Percentiles rank a stretch among this genome's conserved stretches.
These are phyloP conservation scores for Coemansia sp. DNA, from an alignment of 192 early-diverging fungal species.

Conservation along the genomic window DNA sequence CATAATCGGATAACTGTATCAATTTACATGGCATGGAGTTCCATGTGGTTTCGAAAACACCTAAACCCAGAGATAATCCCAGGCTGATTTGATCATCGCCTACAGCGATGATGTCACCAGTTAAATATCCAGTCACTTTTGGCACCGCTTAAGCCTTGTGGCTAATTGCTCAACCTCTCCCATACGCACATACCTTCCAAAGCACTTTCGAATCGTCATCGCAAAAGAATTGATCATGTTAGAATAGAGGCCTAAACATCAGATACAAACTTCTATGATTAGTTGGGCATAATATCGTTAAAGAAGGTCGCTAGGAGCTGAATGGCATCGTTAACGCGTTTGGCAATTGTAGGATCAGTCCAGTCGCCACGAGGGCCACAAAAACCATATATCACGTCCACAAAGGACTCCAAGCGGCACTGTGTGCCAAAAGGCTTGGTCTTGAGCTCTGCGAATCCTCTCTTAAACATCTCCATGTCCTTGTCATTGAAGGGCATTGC, in stretches of 20 bases:
- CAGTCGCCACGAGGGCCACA: constrained; percentile 65
- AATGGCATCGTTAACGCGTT: constrained; percentile 62
- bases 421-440: constrained; percentile 58
- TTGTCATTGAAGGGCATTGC: constrained; percentile 70
- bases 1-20: neutral
- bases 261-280: constrained; percentile 5
- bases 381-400: constrained; percentile 63
- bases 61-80: too few relatives aligned
- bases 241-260: neutral
- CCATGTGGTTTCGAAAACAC: too few relatives aligned
- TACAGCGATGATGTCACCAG: too few relatives aligned
- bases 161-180: too few relatives aligned
- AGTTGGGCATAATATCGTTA: constrained; percentile 22
- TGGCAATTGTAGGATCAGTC: constrained; percentile 40
- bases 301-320: constrained; percentile 60
- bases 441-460: constrained; percentile 33
- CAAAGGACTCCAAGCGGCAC: constrained; percentile 62
- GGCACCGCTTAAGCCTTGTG: too few relatives aligned
- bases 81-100: too few relatives aligned
- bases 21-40: too few relatives aligned
- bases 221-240: neutral
- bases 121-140: too few relatives aligned
- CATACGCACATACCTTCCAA: too few relatives aligned
- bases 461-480: constrained; percentile 23
- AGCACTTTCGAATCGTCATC: too few relatives aligned